A percentile compares a stretch with the other conserved stretches of the same genome.
These are phyloP conservation scores for Lactarius quietus DNA, from an alignment of 768 basidiomycete genomes.

Conservation along the genomic window DNA sequence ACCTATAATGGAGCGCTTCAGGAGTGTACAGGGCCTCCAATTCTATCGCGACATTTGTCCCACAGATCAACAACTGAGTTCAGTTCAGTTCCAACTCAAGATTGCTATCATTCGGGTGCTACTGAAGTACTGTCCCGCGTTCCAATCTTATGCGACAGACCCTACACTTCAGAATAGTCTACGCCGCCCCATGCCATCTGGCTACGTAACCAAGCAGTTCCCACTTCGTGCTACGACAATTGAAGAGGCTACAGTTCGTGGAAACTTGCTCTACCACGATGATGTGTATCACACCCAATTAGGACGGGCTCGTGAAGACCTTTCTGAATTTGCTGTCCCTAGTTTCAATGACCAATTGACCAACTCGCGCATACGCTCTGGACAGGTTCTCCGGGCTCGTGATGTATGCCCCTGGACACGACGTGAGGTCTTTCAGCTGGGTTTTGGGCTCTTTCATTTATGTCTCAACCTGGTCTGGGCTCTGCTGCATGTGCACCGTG, in stretches of 20 bases:
- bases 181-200: neutral
- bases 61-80: neutral
- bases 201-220: neutral
- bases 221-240: neutral
- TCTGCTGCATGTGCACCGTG: no score
- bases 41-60: neutral
- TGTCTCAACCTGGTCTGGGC: no score
- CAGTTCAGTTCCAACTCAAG: neutral
- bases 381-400: no score
- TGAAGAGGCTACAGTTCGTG: neutral
- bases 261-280: no score
- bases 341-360: no score
- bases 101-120: neutral
- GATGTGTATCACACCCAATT: no score
- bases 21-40: neutral
- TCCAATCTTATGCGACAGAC: neutral
- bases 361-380: no score
- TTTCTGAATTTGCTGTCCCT: no score
- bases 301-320: no score
- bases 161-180: neutral
- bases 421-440: no score
- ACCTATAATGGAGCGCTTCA: neutral
- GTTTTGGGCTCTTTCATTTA: no score
- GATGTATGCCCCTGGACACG: no score
- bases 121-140: neutral